phyloP scores from a whole-genome alignment of 164 flowering plant species.

The Warburgia ugandensis region DNA sequence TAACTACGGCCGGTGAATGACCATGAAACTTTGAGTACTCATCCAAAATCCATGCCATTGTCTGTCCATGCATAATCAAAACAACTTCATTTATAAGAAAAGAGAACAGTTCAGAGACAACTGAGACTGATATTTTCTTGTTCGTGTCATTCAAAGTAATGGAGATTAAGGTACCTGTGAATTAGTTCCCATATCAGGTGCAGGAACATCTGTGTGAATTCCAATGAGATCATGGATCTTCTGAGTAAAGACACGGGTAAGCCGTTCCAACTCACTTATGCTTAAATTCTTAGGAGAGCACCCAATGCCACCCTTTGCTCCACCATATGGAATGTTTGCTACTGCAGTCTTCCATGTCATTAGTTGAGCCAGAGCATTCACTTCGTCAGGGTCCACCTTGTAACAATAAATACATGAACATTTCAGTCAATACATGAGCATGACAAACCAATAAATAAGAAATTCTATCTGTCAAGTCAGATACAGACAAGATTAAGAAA shows the following conservation, averaged over 20 bases:
- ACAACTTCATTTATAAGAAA: not conserved
- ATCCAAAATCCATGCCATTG: conserved; percentile 97
- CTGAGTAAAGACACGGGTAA: conserved; percentile 92
- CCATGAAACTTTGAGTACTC: conserved; percentile 98
- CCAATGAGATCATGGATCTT: conserved; percentile 97
- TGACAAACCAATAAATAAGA: no score
- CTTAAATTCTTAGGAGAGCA: conserved; percentile 70
- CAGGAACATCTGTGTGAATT: conserved; percentile 85
- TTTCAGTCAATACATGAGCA: no score
- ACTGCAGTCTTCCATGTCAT: conserved; percentile 99
- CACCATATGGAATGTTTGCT: conserved; percentile 92
- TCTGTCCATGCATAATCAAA: conserved; percentile 39
- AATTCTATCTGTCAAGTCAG: no score
- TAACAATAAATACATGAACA: conserved; percentile 1
- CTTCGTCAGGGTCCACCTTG: conserved; percentile 97
- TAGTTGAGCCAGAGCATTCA: conserved; percentile 91
- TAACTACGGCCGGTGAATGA: conserved; percentile 92
- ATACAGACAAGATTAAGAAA: no score
- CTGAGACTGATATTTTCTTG: no score
- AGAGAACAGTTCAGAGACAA: not conserved
- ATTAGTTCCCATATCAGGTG: conserved; percentile 98
- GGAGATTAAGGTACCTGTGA: conserved; percentile 58
- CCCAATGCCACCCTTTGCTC: conserved; percentile 98
- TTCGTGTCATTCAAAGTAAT: not conserved
- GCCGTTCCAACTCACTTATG: conserved; percentile 73